A percentile compares a stretch with the other conserved stretches of the same genome.
phyloP scores from a whole-genome alignment of 2,329 filamentous ascomycete species.

The Colletotrichum sansevieriae region DNA sequence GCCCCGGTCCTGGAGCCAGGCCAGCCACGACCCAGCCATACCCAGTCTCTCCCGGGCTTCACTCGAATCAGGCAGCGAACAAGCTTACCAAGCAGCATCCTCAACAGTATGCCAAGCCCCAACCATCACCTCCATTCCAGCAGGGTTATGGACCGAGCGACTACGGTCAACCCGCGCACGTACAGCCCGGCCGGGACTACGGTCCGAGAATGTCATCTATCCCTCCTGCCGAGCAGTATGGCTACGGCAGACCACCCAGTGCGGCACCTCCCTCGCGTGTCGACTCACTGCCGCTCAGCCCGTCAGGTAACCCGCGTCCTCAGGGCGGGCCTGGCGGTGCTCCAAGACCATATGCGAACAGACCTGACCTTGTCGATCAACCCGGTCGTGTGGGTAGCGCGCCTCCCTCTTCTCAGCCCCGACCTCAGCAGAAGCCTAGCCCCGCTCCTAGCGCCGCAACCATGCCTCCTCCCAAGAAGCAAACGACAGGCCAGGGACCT shows the following conservation, averaged over 20 bases:
- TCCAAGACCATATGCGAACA: conserved; percentile 30
- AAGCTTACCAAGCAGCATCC: conserved; percentile 55
- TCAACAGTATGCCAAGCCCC: conserved; percentile 45
- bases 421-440: conserved; percentile 46
- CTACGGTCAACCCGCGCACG: conserved; percentile 39
- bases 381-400: conserved; percentile 54
- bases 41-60: conserved; percentile 47
- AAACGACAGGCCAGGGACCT: conserved; percentile 77
- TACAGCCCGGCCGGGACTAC: conserved; percentile 52
- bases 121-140: conserved; percentile 47
- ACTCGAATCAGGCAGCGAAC: conserved; percentile 52
- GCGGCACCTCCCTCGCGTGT: conserved; percentile 50
- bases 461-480: conserved; percentile 55
- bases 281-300: conserved; percentile 48
- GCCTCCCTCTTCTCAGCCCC: conserved; percentile 49
- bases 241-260: conserved; percentile 48
- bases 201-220: conserved; percentile 53
- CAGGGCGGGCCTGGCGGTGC: conserved; percentile 28
- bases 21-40: conserved; percentile 48
- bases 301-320: conserved; percentile 32
- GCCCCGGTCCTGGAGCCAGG: conserved; percentile 50
- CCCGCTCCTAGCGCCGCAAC: conserved; percentile 50
- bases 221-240: conserved; percentile 47
- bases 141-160: conserved; percentile 40
- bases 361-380: conserved; percentile 37